These are phyloP conservation scores for Euphorbia neoarborescens DNA, from an alignment of 441 rosid genomes.

Conservation along the genomic window DNA sequence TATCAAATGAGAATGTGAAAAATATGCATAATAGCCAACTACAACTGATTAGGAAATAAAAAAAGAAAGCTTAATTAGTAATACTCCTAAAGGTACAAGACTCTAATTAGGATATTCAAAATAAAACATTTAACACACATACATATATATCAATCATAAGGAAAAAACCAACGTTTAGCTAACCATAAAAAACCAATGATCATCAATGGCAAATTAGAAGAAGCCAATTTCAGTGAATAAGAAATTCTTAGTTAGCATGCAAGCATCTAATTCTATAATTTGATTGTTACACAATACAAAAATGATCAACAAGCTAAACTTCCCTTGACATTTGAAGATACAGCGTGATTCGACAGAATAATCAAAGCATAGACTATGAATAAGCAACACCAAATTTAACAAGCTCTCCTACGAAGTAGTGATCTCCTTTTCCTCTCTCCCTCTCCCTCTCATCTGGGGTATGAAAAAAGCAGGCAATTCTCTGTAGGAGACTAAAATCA, in stretches of 20 bases:
- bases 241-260: background rate
- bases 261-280: background rate
- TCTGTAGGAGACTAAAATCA: constrained; percentile 12
- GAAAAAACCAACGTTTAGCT: background rate
- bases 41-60: too few species aligned
- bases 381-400: background rate
- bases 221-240: background rate
- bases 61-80: too few species aligned
- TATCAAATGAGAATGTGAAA: too few species aligned
- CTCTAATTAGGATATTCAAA: too few species aligned
- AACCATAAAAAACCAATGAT: background rate
- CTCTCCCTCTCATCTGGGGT: constrained; percentile 11
- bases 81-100: too few species aligned
- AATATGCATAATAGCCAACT: too few species aligned
- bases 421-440: too few species aligned
- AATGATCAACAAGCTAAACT: background rate
- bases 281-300: too few species aligned
- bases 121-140: too few species aligned
- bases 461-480: constrained; percentile 19
- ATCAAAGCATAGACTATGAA: background rate
- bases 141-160: too few species aligned
- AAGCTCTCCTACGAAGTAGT: too few species aligned
- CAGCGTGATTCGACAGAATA: background rate
- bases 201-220: background rate
- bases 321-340: background rate